These are phyloP conservation scores for Psilocybe tampanensis DNA, from an alignment of 768 basidiomycete species.

Conservation along the genomic window DNA sequence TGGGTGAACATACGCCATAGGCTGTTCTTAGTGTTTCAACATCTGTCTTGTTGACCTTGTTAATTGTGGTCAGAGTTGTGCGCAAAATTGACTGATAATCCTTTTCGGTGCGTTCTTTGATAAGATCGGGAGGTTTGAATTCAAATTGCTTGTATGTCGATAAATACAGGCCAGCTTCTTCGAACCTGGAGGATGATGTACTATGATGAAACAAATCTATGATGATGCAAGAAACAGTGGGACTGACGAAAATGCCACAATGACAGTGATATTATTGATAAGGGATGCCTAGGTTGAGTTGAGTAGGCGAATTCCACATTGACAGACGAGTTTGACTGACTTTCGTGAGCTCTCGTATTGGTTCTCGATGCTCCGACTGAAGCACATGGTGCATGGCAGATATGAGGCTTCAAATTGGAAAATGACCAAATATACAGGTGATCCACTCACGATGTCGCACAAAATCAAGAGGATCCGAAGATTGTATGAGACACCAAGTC, in stretches of 20 bases:
- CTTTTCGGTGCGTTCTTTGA: constrained; percentile 93
- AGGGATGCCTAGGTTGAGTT: constrained; percentile 61
- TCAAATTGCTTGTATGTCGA: constrained; percentile 92
- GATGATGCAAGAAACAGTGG: constrained; percentile 1
- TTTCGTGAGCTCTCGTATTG: constrained; percentile 93
- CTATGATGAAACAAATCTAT: not conserved
- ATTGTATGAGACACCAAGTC: constrained; percentile 78
- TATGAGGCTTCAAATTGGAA: not conserved
- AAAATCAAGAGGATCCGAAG: constrained; percentile 85
- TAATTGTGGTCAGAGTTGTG: constrained; percentile 82
- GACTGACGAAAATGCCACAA: constrained; percentile 88
- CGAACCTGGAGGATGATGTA: constrained; percentile 49
- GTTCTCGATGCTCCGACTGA: constrained; percentile 88
- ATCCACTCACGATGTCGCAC: constrained; percentile 82
- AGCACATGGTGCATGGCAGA: not conserved
- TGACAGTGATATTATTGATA: constrained; percentile 90
- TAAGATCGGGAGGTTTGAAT: constrained; percentile 88
- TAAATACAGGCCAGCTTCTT: constrained; percentile 93
- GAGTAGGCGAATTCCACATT: constrained; percentile 5
- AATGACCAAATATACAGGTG: not conserved
- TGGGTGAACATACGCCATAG: constrained; percentile 71
- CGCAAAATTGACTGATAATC: constrained; percentile 83
- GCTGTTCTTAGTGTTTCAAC: constrained; percentile 89
- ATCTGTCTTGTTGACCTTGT: constrained; percentile 97
- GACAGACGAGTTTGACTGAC: constrained; percentile 31